Evolutionary conservation across 805 yeast species (phyloP).

Genomic region (Suhomyces prunicola): DNA sequence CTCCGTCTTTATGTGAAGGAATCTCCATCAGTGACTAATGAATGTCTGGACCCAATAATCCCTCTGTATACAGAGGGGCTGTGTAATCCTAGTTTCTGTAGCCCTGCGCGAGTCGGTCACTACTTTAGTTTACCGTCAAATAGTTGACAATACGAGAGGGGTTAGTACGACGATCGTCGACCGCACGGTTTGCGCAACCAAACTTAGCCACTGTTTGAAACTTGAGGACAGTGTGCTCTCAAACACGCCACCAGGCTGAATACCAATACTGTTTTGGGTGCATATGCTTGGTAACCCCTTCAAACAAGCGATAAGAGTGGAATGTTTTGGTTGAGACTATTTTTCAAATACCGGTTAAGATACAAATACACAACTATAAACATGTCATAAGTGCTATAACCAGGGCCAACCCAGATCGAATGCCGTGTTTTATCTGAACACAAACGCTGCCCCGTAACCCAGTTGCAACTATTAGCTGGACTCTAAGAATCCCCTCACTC

Average conservation of each 20-base stretch:
- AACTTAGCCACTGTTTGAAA: neutral
- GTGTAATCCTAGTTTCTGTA: neutral
- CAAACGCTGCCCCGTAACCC: neutral
- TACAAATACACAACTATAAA: neutral
- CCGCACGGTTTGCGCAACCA: neutral
- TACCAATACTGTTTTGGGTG: neutral
- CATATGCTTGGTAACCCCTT: neutral
- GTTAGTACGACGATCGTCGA: neutral
- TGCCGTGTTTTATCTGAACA: neutral
- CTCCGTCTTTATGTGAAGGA: neutral
- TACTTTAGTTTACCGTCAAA: neutral
- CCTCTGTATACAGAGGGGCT: neutral
- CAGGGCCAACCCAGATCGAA: neutral
- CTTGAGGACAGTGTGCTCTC: neutral
- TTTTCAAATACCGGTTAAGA: neutral
- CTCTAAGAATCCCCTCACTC: neutral
- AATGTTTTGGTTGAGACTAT: neutral
- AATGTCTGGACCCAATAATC: neutral
- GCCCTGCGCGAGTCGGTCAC: neutral
- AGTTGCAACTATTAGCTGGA: neutral
- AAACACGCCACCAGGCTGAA: neutral
- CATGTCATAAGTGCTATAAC: neutral
- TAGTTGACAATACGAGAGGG: neutral
- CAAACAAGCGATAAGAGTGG: neutral
- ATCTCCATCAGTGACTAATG: neutral